Percentiles rank a stretch among this genome's conserved stretches.
phyloP scores from a whole-genome alignment of 257 asterid genomes.

The Lavandula angustifolia region DNA sequence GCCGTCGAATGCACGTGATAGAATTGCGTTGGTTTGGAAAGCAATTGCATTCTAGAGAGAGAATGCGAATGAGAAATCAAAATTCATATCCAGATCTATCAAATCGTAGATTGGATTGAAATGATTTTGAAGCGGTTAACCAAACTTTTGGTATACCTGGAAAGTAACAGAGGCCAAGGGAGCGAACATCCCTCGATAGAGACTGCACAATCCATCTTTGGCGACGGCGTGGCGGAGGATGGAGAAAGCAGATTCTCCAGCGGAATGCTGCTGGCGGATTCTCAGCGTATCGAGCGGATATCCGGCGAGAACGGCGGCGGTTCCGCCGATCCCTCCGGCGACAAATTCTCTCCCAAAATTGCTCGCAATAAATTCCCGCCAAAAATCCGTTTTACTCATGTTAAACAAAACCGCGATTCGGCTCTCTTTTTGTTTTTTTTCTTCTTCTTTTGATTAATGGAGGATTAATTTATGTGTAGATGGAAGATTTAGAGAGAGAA shows the following conservation, averaged over 20 bases:
- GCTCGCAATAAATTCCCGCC: conserved; percentile 68
- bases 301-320: conserved; percentile 69
- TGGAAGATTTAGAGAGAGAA: too few species aligned
- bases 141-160: conserved; percentile 46
- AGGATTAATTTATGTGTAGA: too few species aligned
- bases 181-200: conserved; percentile 81
- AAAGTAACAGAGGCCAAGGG: conserved; percentile 74
- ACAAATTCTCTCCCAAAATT: conserved; percentile 79
- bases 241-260: conserved; percentile 46
- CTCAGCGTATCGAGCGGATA: conserved; percentile 82
- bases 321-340: conserved; percentile 84
- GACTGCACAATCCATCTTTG: conserved; percentile 60
- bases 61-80: too few species aligned
- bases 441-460: not conserved
- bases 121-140: too few species aligned
- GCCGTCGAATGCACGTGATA: conserved; percentile 52
- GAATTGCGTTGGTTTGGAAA: conserved; percentile 64
- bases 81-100: not conserved
- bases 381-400: conserved; percentile 66
- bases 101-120: too few species aligned
- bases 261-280: conserved; percentile 64
- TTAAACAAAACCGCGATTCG: too few species aligned
- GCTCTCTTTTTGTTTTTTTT: too few species aligned
- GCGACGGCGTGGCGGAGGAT: conserved; percentile 51
- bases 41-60: conserved; percentile 70